Evolutionary conservation across 345 rosid genomes (phyloP), one percentile per base, ranked within the genome.

Genomic region (Orychophragmus violaceus): DNA sequence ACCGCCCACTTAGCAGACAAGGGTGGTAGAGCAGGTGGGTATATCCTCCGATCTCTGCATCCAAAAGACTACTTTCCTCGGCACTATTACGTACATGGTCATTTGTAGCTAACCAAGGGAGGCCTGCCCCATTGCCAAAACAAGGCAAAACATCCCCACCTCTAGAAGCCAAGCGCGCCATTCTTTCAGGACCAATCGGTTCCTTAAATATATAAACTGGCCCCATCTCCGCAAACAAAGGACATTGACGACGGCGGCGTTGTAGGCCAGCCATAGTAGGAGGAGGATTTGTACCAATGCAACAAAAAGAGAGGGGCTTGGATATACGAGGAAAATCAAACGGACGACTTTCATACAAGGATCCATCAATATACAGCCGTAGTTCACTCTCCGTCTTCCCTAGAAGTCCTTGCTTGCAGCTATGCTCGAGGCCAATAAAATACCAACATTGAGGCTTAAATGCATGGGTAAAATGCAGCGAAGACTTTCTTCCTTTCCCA

Each of bases 361-460:
- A 77, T 70, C 99, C 99, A 74, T 94, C 95, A 80, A 94, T 82
- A 68, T 88, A 91, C 64, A 94, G 76, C 71, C 97, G 85, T 64
- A 94, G 77, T 61, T 91, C 96, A 84, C 95, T 85, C 75, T 89
- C 99, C n/a, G 90, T 82, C 75, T 91, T 91, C 62, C 99, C 99
- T 71, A 90, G 72, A 49, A 94, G 78, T 52, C 93, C 96, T 66
- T 83, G 95, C 88, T 78, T 89, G 80, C 79, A 76, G 60, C 79
- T 78, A 83, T 94, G 99, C 82, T 94, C 99, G 45, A 94, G 79
- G 33, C 96, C 97, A 78, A 94, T 81, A 76, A 88, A 91, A 76
- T 91, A 94, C 99, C 99, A 91, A 78, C 97, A 94, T 25, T 94
- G 99, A 19, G 99, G 95, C 83, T 91, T 88, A 74, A 94, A 94